These are phyloP conservation scores for Teunomyces kruisii DNA, from an alignment of 805 yeast species.

Conservation along the genomic window DNA sequence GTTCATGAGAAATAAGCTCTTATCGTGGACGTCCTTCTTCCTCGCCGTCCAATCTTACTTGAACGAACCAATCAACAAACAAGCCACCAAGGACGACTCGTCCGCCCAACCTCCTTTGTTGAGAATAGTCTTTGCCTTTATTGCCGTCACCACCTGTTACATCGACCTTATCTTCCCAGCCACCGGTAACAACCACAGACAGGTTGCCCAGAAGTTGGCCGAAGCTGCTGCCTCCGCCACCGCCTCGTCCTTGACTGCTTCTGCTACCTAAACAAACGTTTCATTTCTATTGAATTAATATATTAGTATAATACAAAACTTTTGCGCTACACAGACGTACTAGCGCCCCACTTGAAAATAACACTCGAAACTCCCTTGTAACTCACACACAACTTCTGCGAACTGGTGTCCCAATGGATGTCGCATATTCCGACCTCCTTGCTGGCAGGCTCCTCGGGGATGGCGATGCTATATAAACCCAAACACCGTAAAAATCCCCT, in stretches of 20 bases:
- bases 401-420: conserved; percentile 33
- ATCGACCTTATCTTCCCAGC: conserved; percentile 51
- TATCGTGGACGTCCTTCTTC: conserved; percentile 57
- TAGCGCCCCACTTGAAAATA: conserved; percentile 14
- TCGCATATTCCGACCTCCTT: conserved; percentile 34
- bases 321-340: not conserved
- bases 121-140: conserved; percentile 43
- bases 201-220: conserved; percentile 21
- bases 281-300: conserved; percentile 5
- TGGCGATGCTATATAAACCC: conserved; percentile 20
- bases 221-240: conserved; percentile 21
- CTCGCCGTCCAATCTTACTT: conserved; percentile 50
- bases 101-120: conserved; percentile 47
- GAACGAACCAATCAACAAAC: conserved; percentile 40
- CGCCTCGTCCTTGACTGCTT: conserved; percentile 15
- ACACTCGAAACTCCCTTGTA: conserved; percentile 36
- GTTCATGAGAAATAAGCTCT: conserved; percentile 58
- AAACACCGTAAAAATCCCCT: conserved; percentile 24
- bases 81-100: conserved; percentile 20
- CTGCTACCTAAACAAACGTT: conserved; percentile 1
- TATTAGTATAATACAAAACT: conserved; percentile 1
- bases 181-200: conserved; percentile 16
- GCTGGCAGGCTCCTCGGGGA: conserved; percentile 8
- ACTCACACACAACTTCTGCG: conserved; percentile 28
- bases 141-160: conserved; percentile 54